Conservation (phyloP, 257 asterid genomes). For the Solanum chiquidenum region DNA sequence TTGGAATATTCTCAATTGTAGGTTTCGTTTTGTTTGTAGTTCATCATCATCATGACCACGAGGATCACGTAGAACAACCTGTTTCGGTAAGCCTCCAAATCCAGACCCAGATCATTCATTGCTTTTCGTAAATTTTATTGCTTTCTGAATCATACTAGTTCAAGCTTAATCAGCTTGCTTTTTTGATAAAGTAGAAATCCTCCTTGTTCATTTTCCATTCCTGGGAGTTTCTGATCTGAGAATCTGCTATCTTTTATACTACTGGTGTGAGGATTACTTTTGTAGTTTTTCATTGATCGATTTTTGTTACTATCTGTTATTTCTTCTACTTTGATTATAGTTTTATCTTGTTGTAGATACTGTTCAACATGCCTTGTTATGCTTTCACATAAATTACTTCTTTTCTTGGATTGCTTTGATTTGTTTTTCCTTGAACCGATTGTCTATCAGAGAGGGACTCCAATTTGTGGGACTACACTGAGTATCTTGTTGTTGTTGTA, state of each 20-base stretch:
- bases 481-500: not conserved
- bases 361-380: not conserved
- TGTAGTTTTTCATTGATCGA: not conserved
- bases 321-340: not conserved
- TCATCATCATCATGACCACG: conserved; percentile 53
- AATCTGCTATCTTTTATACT: not conserved
- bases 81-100: conserved; percentile 31
- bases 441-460: not conserved
- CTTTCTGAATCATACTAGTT: not conserved
- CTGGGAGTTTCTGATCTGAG: not conserved
- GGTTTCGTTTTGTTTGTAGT: conserved; percentile 50
- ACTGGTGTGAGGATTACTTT: not conserved
- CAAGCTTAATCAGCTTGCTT: not conserved
- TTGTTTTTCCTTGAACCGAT: not conserved
- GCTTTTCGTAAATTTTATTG: not conserved
- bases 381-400: not conserved
- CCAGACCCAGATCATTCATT: not conserved
- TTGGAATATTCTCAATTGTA: conserved; percentile 39
- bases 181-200: not conserved
- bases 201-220: not conserved
- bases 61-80: conserved; percentile 52
- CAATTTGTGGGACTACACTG: not conserved
- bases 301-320: not conserved
- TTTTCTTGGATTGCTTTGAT: not conserved
- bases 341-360: not conserved